These are phyloP conservation scores for Plectosphaerella cucumerina DNA, from an alignment of 2,329 filamentous ascomycete genomes.

Conservation along the genomic window DNA sequence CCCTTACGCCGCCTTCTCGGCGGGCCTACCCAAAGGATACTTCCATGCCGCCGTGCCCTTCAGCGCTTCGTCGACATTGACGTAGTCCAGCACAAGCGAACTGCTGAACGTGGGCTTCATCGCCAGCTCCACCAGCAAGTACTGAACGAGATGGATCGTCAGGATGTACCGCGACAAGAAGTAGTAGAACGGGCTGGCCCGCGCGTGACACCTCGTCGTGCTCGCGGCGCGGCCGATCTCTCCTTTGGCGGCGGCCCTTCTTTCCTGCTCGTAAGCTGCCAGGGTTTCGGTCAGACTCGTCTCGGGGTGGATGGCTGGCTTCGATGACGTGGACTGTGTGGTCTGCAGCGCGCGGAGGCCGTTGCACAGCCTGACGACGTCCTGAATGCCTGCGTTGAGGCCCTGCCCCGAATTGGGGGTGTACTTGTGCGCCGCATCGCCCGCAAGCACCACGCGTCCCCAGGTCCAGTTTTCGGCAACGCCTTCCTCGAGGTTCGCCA, in stretches of 20 bases:
- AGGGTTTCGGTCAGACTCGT: background rate
- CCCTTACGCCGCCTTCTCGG: too few species aligned
- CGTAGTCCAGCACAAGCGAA: slow-evolving; percentile 15
- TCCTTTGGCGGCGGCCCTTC: slow-evolving; percentile 96
- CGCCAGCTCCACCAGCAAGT: slow-evolving; percentile 7
- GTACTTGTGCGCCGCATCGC: slow-evolving; percentile 32
- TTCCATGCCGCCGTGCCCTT: slow-evolving; percentile 3
- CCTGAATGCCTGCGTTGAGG: slow-evolving; percentile 29
- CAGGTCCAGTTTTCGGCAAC: slow-evolving; percentile 29
- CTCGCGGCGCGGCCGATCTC: slow-evolving; percentile 22
- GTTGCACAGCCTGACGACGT: slow-evolving; percentile 23
- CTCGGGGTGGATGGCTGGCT: background rate
- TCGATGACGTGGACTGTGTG: background rate
- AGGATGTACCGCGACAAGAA: slow-evolving; percentile 16
- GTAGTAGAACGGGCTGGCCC: slow-evolving; percentile 18
- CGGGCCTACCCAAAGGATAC: too few species aligned
- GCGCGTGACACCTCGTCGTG: slow-evolving; percentile 19
- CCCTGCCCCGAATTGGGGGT: slow-evolving; percentile 29
- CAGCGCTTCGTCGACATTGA: slow-evolving; percentile 12
- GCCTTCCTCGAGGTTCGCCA: slow-evolving; percentile 31
- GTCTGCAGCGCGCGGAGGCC: slow-evolving; percentile 12
- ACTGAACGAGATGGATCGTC: slow-evolving; percentile 2
- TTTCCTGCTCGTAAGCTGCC: slow-evolving; percentile 77
- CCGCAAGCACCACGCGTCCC: slow-evolving; percentile 28
- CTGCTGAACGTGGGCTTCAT: slow-evolving; percentile 7